Base-by-base conservation (phyloP, 1,284 basidiomycete genomes). In the Rhizoctonia solani region DNA sequence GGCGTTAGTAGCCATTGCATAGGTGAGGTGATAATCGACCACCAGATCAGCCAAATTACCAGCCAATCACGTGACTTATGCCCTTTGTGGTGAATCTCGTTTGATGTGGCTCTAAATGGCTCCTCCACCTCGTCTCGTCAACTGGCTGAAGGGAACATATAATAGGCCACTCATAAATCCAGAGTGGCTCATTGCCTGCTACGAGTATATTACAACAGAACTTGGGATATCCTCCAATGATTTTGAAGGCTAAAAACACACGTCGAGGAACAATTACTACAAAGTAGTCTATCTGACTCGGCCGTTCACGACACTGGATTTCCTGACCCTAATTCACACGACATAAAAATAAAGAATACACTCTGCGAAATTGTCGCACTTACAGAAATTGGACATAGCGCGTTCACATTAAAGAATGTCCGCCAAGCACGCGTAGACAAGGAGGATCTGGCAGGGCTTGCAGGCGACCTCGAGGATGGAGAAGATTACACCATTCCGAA, bases 311-410 rank as follows among this genome's bases (percentile, higher is more conserved):
- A 84, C 0, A 89, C 90, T 0, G 89, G 89, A 0, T 80, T 91
- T 11, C 85, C 87, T 2, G 53, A 39, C 30, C 56, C 56, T 41
- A 58, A 55, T 27, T 74, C 73, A 0, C 74, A 84, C 68, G 72
- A 85, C 41, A 70, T 76, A 11, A 68, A 74, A 14, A 71, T 79
- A 23, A 74, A 77, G 4, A 79, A 81, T 52, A 77, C 75, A 27
- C 83, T 89, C 23, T 85, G 90, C 9, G 85, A 93, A 70, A 81
- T 95, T 21, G 78, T 82, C 6, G 79, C 86, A 1, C 83, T 92
- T 11, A 93, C 87, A 19, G 90, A 92, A 66, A 85, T 92, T 34
- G 88, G 85, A 0, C 78, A 83, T 53, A 90, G 89, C 72, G 90
- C 89, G 5, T 86, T 89, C 73, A 82, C 77, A 58, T 77, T 90